Evolutionary conservation across 345 rosid species (phyloP), one percentile per base, ranked within the genome.

Genomic region (Diplotaxis tenuifolia): DNA sequence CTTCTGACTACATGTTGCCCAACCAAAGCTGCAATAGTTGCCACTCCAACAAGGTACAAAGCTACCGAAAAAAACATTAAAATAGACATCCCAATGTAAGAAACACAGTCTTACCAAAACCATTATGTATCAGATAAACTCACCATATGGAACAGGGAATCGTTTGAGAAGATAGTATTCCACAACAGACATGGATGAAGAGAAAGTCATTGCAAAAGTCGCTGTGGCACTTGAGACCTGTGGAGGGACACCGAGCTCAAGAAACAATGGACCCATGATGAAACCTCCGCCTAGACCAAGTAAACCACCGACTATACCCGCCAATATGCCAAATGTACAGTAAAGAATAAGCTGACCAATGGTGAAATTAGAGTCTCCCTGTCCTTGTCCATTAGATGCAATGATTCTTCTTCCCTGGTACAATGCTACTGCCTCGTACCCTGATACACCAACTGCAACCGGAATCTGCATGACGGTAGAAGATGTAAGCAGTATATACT

Each of bases 151-250:
- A 52, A 91, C 85, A 2, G 96, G 93, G 71, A 91, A 91, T 38
- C 93, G 91, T 67, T 86, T 87, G 14, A 91, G 83, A 66, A 91
- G 91, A 78, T 86, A 91, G 75, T 89, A 91, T 71, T 91, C 97
- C 7, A 91, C 79, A n/a, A 86, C 97, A 21, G 93, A 91, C 91
- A 91, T 86, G 7, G 96, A 89, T 23, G 97, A 89, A 50, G 93
- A 89, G 72, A 91, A 91, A 12, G 84, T 82, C 97, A 89, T 89
- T n/a, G 91, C 89, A 78, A 89, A 89, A 70, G 97, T 91, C 19
- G 91, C 86, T 23, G 96, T 91, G 62, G 97, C 90, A 85, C 93
- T 89, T 64, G 93, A 84, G 57, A 91, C 95, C 86, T 90, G 93
- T 64, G 96, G 92, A 15, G 96, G 93, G 42, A 88, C 67, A 42